These are phyloP conservation scores for Kingdonia uniflora DNA, from an alignment of 164 flowering plant genomes.

Conservation along the genomic window DNA sequence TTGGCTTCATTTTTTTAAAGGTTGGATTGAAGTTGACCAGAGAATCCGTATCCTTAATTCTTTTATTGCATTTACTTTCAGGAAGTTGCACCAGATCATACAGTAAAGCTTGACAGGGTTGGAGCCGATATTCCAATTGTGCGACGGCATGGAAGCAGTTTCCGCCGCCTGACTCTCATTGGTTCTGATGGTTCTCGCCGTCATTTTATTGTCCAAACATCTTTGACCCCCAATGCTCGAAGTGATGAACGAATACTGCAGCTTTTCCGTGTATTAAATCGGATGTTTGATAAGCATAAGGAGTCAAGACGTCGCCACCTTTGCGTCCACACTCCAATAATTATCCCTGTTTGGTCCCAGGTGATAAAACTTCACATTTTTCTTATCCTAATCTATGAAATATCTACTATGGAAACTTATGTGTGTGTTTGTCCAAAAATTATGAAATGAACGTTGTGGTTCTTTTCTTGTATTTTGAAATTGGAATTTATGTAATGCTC, in stretches of 20 bases:
- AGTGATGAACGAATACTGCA: slow-evolving; percentile 97
- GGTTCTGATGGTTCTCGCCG: slow-evolving; percentile 99
- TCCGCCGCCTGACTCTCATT: slow-evolving; percentile 82
- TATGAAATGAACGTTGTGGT: too few species aligned
- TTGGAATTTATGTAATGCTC: too few species aligned
- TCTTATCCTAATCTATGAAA: neutral
- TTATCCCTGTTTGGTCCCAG: slow-evolving; percentile 99
- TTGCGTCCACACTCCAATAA: slow-evolving; percentile 86
- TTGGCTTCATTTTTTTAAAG: too few species aligned
- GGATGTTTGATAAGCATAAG: slow-evolving; percentile 98
- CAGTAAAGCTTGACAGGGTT: slow-evolving; percentile 88
- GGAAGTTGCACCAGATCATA: slow-evolving; percentile 99
- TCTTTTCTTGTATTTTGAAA: too few species aligned
- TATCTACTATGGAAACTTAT: too few species aligned
- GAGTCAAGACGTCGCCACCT: slow-evolving; percentile 94
- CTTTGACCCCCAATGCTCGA: slow-evolving; percentile 94
- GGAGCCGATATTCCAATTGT: slow-evolving; percentile 97
- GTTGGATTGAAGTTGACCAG: too few species aligned
- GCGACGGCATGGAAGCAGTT: slow-evolving; percentile 98
- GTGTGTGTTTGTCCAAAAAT: too few species aligned
- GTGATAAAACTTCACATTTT: slow-evolving; percentile 22
- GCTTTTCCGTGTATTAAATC: slow-evolving; percentile 95
- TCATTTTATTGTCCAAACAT: slow-evolving; percentile 96
- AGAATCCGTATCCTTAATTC: neutral
- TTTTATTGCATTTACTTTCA: slow-evolving; percentile 16